Conservation (phyloP, 1,284 basidiomycete species). For the Boletus smithii region DNA sequence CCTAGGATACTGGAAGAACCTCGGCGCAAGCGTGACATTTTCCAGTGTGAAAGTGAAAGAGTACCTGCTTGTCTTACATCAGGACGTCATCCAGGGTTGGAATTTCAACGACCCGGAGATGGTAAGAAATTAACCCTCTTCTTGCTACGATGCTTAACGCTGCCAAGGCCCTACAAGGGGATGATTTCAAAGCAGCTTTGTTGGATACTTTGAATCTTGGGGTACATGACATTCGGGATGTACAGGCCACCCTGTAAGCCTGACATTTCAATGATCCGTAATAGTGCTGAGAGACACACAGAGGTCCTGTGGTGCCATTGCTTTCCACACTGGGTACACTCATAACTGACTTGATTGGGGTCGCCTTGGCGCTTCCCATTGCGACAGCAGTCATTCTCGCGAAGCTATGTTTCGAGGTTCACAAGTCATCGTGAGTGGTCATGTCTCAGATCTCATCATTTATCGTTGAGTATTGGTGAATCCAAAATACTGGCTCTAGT, state of each 20-base stretch:
- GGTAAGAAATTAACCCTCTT: not conserved
- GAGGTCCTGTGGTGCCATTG: not conserved
- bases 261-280: too few species aligned
- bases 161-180: not conserved
- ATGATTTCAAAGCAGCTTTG: not conserved
- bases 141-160: not conserved
- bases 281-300: not conserved
- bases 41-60: not conserved
- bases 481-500: not conserved
- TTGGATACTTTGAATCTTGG: not conserved
- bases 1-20: not conserved
- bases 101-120: not conserved
- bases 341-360: not conserved
- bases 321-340: not conserved
- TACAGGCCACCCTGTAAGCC: not conserved
- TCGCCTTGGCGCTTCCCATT: not conserved
- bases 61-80: not conserved
- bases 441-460: too few species aligned
- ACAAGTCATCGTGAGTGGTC: constrained; percentile 1
- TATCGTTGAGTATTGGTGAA: too few species aligned
- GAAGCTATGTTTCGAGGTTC: not conserved
- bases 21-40: not conserved
- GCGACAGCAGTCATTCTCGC: not conserved
- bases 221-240: too few species aligned
- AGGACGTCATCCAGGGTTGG: not conserved